Conservation (phyloP, 129 eudicot genomes). For the Saposhnikovia divaricata region DNA sequence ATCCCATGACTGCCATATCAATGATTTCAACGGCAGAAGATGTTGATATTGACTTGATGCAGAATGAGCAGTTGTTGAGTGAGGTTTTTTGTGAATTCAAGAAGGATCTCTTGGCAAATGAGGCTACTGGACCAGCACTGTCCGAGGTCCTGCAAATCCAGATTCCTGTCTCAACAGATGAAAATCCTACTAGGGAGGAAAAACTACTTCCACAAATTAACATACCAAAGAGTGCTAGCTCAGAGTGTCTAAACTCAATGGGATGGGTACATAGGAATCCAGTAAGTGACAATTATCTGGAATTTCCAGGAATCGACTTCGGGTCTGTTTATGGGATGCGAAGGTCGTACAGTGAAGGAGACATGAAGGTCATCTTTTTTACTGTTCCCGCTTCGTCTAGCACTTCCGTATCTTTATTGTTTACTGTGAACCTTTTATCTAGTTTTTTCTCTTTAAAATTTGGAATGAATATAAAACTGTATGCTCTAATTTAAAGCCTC, state of each 20-base stretch:
- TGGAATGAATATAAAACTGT: not conserved
- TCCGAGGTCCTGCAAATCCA: conserved; percentile 50
- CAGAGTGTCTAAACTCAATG: conserved; percentile 65
- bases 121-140: conserved; percentile 46
- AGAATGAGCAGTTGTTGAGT: conserved; percentile 66
- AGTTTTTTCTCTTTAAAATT: not conserved
- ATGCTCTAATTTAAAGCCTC: not conserved
- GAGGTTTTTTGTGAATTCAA: conserved; percentile 86
- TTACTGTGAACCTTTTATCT: conserved; percentile 11
- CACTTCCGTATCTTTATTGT: conserved; percentile 8
- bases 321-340: conserved; percentile 84
- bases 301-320: conserved; percentile 62
- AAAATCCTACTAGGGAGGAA: conserved; percentile 25
- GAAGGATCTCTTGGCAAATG: conserved; percentile 67
- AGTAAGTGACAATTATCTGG: conserved; percentile 55
- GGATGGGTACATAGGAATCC: conserved; percentile 56
- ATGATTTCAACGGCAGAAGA: conserved; percentile 74
- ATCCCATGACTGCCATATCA: conserved; percentile 62
- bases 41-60: conserved; percentile 64
- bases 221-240: conserved; percentile 75
- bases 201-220: conserved; percentile 28
- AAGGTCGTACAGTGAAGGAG: conserved; percentile 93
- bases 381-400: conserved; percentile 1
- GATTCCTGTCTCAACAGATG: conserved; percentile 39
- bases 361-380: conserved; percentile 67